phyloP scores from a whole-genome alignment of 2,329 filamentous ascomycete genomes.

The Fusarium verrucosum region DNA sequence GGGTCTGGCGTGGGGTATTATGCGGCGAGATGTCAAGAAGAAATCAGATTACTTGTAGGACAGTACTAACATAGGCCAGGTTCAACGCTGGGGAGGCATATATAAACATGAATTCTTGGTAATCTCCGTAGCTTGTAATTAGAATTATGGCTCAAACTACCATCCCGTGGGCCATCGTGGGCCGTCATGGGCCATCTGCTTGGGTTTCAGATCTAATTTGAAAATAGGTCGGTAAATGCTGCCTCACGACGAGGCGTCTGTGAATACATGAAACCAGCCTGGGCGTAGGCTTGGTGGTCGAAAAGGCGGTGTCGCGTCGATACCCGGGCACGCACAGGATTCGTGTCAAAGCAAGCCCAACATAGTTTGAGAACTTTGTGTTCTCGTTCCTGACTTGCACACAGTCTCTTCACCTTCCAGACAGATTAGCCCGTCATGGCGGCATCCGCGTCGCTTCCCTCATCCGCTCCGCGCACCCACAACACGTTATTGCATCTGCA shows the following conservation, averaged over 20 bases:
- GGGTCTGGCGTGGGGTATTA: rapidly evolving
- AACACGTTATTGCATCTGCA: conserved; percentile 94
- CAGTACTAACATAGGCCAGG: neutral
- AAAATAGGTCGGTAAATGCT: neutral
- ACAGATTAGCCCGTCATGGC: conserved; percentile 63
- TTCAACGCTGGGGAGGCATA: neutral
- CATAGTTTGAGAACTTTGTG: neutral
- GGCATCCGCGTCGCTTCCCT: conserved; percentile 61
- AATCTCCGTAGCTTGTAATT: conserved; percentile 12
- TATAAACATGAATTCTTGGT: neutral
- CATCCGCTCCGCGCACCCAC: conserved; percentile 76
- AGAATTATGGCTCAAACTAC: conserved; percentile 19
- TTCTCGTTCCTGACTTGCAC: conserved; percentile 20
- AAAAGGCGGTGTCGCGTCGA: conserved; percentile 26
- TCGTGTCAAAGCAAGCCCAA: conserved; percentile 24
- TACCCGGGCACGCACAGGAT: neutral
- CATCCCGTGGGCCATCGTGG: neutral
- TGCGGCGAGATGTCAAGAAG: neutral
- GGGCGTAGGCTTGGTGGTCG: conserved; percentile 10
- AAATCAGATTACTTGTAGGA: neutral
- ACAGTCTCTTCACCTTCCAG: conserved; percentile 2
- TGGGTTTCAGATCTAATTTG: conserved; percentile 18
- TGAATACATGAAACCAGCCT: conserved; percentile 20
- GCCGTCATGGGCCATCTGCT: neutral
- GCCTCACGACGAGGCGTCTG: neutral